Percentiles rank a stretch among this genome's conserved stretches.
These are phyloP conservation scores for Saccharomyces jurei DNA, from an alignment of 805 yeast species.

Conservation along the genomic window DNA sequence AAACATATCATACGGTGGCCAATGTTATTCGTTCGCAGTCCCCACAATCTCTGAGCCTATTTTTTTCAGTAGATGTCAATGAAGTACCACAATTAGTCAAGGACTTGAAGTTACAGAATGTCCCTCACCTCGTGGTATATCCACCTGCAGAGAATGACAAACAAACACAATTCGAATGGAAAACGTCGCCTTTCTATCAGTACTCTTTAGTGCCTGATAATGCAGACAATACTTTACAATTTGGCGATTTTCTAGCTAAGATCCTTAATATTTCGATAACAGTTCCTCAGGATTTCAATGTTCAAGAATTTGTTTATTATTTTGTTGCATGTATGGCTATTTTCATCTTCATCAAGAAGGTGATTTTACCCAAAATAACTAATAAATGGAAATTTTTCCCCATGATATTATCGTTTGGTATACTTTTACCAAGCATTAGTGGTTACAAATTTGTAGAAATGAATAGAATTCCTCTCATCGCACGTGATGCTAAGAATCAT, in stretches of 20 bases:
- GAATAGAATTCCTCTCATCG: conserved; percentile 54
- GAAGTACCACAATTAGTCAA: conserved; percentile 37
- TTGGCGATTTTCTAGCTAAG: conserved; percentile 48
- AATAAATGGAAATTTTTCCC: conserved; percentile 22
- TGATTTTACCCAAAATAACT: conserved; percentile 30
- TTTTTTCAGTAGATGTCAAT: conserved; percentile 44
- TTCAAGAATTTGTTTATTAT: conserved; percentile 36
- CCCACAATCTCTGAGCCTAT: conserved; percentile 35
- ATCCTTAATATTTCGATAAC: conserved; percentile 37
- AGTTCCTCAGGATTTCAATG: conserved; percentile 38
- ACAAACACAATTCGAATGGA: conserved; percentile 22
- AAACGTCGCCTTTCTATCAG: conserved; percentile 31
- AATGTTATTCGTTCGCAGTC: conserved; percentile 38
- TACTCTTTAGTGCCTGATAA: conserved; percentile 26
- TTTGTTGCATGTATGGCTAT: conserved; percentile 38
- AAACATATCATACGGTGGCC: conserved; percentile 36
- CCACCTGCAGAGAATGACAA: conserved; percentile 37
- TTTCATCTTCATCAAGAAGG: conserved; percentile 43
- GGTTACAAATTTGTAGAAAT: conserved; percentile 62
- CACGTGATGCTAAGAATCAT: conserved; percentile 42
- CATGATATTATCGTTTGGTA: conserved; percentile 33
- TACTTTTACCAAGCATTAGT: conserved; percentile 39
- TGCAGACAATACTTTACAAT: conserved; percentile 35
- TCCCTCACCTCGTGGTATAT: conserved; percentile 62
- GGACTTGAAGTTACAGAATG: conserved; percentile 37